These are phyloP conservation scores for Pseudocercospora ulei DNA, from an alignment of 2,329 filamentous ascomycete genomes.

Conservation along the genomic window DNA sequence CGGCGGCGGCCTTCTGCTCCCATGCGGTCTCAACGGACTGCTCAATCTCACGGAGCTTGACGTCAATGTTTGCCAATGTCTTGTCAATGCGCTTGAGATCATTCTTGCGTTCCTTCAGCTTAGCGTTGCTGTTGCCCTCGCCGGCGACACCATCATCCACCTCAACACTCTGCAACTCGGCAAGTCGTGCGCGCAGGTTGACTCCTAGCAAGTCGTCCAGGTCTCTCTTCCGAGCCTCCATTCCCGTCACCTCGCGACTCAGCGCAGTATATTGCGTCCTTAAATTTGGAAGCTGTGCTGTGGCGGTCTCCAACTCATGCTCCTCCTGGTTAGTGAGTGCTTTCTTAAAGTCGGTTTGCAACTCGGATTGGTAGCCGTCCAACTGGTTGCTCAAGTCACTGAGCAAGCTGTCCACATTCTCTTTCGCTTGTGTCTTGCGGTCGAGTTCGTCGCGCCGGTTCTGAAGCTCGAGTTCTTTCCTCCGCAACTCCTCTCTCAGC, in stretches of 20 bases:
- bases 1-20: slow-evolving; percentile 48
- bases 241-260: slow-evolving; percentile 61
- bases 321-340: slow-evolving; percentile 76
- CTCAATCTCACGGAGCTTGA: slow-evolving; percentile 66
- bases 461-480: slow-evolving; percentile 64
- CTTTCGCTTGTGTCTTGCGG: slow-evolving; percentile 53
- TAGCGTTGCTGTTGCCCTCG: slow-evolving; percentile 49
- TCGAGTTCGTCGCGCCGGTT: slow-evolving; percentile 65
- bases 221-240: slow-evolving; percentile 70
- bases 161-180: slow-evolving; percentile 70
- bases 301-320: slow-evolving; percentile 62
- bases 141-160: slow-evolving; percentile 51
- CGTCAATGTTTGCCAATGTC: slow-evolving; percentile 55
- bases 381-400: slow-evolving; percentile 59
- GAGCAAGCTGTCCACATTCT: slow-evolving; percentile 57
- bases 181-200: slow-evolving; percentile 75
- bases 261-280: slow-evolving; percentile 67
- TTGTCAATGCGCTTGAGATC: slow-evolving; percentile 71
- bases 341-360: slow-evolving; percentile 85
- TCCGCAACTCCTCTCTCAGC: slow-evolving; percentile 63
- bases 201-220: slow-evolving; percentile 83
- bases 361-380: slow-evolving; percentile 65
- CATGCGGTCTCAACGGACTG: slow-evolving; percentile 54
- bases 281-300: slow-evolving; percentile 59
- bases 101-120: slow-evolving; percentile 65